These are phyloP conservation scores for Chlorella sp. DNA, from an alignment of 139 green algal species.

Conservation along the genomic window DNA sequence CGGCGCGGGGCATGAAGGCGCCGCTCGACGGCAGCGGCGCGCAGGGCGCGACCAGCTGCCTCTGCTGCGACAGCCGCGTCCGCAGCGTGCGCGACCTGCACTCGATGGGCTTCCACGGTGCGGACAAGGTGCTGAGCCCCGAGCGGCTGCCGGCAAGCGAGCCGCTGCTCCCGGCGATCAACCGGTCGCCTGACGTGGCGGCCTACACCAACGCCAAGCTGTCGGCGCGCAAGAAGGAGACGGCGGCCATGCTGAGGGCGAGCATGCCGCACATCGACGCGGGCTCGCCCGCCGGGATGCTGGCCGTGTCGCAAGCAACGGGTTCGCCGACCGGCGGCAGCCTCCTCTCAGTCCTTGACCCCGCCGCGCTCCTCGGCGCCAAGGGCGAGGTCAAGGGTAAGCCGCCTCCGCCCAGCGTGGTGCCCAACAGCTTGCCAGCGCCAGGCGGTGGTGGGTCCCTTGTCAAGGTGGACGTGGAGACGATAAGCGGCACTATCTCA, in stretches of 20 bases:
- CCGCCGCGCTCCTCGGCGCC: neutral
- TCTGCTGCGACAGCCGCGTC: conserved; percentile 37
- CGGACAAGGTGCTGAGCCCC: conserved; percentile 29
- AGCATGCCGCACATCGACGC: conserved; percentile 1
- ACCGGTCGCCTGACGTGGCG: conserved; percentile 1
- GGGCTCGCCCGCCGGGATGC: neutral
- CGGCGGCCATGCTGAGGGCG: neutral
- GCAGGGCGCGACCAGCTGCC: conserved; percentile 25
- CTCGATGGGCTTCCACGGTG: conserved; percentile 25
- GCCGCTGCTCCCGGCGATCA: conserved; percentile 28
- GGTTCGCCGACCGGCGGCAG: neutral
- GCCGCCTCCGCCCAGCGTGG: neutral
- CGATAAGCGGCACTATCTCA: conserved; percentile 19
- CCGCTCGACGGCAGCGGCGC: conserved; percentile 15
- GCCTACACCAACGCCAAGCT: conserved; percentile 11
- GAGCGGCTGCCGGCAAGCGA: conserved; percentile 25
- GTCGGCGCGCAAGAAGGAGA: neutral
- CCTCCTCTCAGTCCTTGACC: neutral
- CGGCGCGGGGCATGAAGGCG: conserved; percentile 29
- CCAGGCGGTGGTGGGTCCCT: neutral
- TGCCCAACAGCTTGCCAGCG: neutral
- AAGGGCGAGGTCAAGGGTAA: conserved; percentile 3
- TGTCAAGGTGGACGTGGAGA: conserved; percentile 33
- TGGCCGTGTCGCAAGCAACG: neutral
- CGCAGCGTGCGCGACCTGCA: conserved; percentile 28